phyloP scores from a whole-genome alignment of 768 basidiomycete genomes.

The Trametes villosa region DNA sequence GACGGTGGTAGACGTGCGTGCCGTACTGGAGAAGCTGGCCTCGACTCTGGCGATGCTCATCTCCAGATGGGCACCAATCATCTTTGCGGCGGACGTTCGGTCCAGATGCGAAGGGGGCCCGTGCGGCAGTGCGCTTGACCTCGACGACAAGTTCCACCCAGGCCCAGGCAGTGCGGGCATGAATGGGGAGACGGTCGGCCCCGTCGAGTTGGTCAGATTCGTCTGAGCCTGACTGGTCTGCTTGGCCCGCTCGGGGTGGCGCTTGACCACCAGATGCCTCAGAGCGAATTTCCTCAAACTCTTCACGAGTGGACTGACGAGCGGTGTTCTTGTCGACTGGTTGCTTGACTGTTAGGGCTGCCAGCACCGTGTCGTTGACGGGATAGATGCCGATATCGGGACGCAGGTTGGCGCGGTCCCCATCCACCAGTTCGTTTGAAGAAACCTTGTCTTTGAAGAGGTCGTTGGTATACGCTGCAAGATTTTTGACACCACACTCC shows the following conservation, averaged over 20 bases:
- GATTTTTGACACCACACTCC: too few relatives aligned
- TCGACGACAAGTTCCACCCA: neutral
- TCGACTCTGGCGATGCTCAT: neutral
- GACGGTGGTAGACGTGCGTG: neutral
- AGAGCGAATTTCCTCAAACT: too few relatives aligned
- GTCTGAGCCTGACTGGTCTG: neutral
- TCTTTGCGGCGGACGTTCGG: neutral
- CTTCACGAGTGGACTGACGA: neutral
- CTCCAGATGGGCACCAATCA: neutral
- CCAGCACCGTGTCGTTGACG: neutral
- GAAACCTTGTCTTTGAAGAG: neutral
- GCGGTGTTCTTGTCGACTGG: too few relatives aligned
- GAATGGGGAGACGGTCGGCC: neutral
- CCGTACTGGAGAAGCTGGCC: neutral
- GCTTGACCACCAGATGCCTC: too few relatives aligned
- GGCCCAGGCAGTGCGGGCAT: neutral
- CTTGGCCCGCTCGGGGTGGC: neutral
- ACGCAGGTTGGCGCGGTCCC: neutral
- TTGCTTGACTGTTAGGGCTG: too few relatives aligned
- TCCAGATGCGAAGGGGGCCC: neutral
- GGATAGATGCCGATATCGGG: neutral
- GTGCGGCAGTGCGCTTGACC: neutral
- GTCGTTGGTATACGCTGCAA: neutral
- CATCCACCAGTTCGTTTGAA: neutral
- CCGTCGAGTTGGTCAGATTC: too few relatives aligned